Evolutionary conservation across 2,329 filamentous ascomycete genomes (phyloP).

Genomic region (Amylocarpus encephaloides): DNA sequence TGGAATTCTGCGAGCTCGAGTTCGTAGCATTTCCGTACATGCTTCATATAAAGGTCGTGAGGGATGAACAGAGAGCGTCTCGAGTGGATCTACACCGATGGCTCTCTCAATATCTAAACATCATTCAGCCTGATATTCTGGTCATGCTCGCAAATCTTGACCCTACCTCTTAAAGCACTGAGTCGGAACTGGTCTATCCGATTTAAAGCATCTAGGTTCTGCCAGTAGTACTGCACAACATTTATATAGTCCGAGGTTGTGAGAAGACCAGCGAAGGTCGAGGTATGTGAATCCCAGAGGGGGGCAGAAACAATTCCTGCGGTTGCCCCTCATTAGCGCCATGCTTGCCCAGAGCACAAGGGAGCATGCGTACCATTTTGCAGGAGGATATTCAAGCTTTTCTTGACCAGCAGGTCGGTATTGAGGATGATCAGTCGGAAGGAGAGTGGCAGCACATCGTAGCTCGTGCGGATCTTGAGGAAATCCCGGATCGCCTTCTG

Average conservation of each 20-base stretch:
- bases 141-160: background rate
- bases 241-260: constrained; percentile 98
- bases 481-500: constrained; percentile 92
- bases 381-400: constrained; percentile 89
- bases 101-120: constrained; percentile 83
- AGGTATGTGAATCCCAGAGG: constrained; percentile 90
- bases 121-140: constrained; percentile 14
- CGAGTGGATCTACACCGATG: constrained; percentile 82
- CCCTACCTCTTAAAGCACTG: constrained; percentile 79
- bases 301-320: constrained; percentile 94
- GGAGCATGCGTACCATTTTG: constrained; percentile 68
- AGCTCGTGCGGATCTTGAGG: constrained; percentile 91
- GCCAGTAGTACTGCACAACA: constrained; percentile 97
- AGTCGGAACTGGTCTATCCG: constrained; percentile 91
- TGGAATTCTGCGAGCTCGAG: constrained; percentile 86
- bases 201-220: constrained; percentile 83
- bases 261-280: constrained; percentile 86
- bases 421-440: constrained; percentile 96
- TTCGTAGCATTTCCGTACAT: constrained; percentile 88
- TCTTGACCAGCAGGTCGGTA: constrained; percentile 90
- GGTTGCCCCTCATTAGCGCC: constrained; percentile 18
- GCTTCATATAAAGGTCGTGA: constrained; percentile 89
- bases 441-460: constrained; percentile 93
- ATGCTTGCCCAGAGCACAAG: background rate
- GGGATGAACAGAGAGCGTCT: constrained; percentile 94